A percentile compares a stretch with the other conserved stretches of the same genome.
phyloP scores from a whole-genome alignment of 257 asterid genomes.

The Oldenlandia corymbosa region DNA sequence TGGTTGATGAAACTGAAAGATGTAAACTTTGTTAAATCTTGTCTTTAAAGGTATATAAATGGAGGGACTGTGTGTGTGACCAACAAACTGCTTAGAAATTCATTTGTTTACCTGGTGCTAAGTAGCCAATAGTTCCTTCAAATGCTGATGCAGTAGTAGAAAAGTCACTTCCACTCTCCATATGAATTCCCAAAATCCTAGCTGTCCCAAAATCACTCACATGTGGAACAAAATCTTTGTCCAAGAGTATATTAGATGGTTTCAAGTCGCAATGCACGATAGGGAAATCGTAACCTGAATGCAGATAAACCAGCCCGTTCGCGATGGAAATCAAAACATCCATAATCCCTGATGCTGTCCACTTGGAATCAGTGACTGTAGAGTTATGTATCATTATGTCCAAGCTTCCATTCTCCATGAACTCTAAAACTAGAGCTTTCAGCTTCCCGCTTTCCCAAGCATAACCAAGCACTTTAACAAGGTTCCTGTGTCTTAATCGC shows the following conservation, averaged over 20 bases:
- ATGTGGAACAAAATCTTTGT: conserved; percentile 47
- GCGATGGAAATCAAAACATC: conserved; percentile 59
- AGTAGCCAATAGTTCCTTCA: conserved; percentile 90
- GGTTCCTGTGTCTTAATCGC: conserved; percentile 60
- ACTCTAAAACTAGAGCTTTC: conserved; percentile 60
- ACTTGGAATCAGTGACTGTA: conserved; percentile 12
- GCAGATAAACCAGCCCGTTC: conserved; percentile 57
- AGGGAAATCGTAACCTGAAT: conserved; percentile 65
- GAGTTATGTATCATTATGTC: conserved; percentile 45
- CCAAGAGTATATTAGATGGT: conserved; percentile 79
- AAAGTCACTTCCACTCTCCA: conserved; percentile 36
- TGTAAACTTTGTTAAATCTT: not conserved
- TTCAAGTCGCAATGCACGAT: conserved; percentile 85
- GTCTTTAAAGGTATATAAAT: too few relatives aligned
- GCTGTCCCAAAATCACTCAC: conserved; percentile 91
- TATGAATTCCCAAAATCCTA: conserved; percentile 58
- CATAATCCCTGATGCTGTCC: conserved; percentile 42
- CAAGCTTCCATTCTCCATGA: conserved; percentile 82
- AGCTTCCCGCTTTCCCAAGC: conserved; percentile 75
- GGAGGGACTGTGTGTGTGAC: too few relatives aligned
- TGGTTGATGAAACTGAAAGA: not conserved
- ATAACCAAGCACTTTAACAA: conserved; percentile 68
- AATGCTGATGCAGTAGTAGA: conserved; percentile 57
- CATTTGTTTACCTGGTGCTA: conserved; percentile 87
- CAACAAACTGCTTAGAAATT: too few relatives aligned